A percentile compares a stretch with the other conserved stretches of the same genome.
These are phyloP conservation scores for Globisporangium perplexum DNA, from an alignment of 352 stramenopile genomes.

Conservation along the genomic window DNA sequence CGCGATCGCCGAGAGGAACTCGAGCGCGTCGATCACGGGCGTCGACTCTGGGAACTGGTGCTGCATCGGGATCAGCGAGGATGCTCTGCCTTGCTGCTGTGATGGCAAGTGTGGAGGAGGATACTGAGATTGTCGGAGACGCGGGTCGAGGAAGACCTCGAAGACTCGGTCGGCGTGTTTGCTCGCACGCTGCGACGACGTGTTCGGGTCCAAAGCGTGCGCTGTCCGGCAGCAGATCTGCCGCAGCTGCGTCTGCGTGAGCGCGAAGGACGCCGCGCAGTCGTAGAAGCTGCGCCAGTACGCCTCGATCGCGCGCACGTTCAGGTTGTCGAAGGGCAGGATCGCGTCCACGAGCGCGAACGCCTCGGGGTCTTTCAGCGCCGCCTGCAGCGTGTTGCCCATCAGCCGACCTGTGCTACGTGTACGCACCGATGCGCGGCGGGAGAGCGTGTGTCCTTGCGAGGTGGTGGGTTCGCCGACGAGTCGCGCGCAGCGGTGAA, in stretches of 20 bases:
- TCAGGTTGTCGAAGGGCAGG: conserved; percentile 70
- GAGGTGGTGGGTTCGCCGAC: no score
- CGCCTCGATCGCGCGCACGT: conserved; percentile 59
- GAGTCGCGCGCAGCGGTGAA: no score
- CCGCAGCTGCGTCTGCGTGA: conserved; percentile 52
- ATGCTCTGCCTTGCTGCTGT: neutral
- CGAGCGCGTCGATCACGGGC: conserved; percentile 59
- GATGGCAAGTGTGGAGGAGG: neutral
- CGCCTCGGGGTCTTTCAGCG: conserved; percentile 33
- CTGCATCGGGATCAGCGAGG: neutral
- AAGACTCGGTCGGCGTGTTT: conserved; percentile 54
- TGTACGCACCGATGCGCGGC: no score
- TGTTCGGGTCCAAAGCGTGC: conserved; percentile 27
- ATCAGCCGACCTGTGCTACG: conserved; percentile 5
- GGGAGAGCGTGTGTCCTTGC: neutral
- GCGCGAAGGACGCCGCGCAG: conserved; percentile 60
- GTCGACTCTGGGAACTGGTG: conserved; percentile 4
- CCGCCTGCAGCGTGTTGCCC: conserved; percentile 54
- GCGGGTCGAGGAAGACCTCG: conserved; percentile 43
- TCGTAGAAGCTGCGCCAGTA: conserved; percentile 86
- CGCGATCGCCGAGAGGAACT: conserved; percentile 70
- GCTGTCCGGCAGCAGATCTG: conserved; percentile 55
- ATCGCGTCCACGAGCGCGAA: conserved; percentile 55
- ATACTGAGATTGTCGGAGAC: conserved; percentile 20
- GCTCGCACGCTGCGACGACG: conserved; percentile 29